Conservation (phyloP, 1,284 basidiomycete genomes). For the Ustilago vetiveriae region DNA sequence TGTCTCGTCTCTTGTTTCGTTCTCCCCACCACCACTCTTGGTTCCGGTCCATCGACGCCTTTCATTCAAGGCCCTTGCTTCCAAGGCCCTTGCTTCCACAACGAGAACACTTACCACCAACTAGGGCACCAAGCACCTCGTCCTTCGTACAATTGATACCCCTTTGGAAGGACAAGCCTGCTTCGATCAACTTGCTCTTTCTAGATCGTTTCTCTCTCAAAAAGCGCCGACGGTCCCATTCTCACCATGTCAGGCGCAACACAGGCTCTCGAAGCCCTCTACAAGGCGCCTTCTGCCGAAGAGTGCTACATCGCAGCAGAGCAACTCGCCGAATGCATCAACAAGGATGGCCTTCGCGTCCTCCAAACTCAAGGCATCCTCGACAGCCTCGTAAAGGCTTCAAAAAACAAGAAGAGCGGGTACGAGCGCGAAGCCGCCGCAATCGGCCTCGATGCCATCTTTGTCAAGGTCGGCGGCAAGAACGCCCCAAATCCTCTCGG, state of each 20-base stretch:
- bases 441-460: slow-evolving; percentile 72
- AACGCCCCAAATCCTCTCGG: slow-evolving; percentile 74
- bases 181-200: not conserved
- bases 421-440: slow-evolving; percentile 92
- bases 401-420: slow-evolving; percentile 84
- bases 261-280: slow-evolving; percentile 48
- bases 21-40: slow-evolving; percentile 33
- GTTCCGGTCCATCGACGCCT: slow-evolving; percentile 8
- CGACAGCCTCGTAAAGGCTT: slow-evolving; percentile 70
- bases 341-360: slow-evolving; percentile 64
- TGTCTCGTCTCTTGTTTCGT: slow-evolving; percentile 1
- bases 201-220: slow-evolving; percentile 1
- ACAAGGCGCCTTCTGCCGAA: slow-evolving; percentile 56
- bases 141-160: slow-evolving; percentile 13
- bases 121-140: not conserved
- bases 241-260: slow-evolving; percentile 32
- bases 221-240: slow-evolving; percentile 5
- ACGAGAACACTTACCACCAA: slow-evolving; percentile 7
- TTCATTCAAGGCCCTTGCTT: slow-evolving; percentile 6
- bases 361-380: slow-evolving; percentile 67
- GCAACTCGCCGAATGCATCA: slow-evolving; percentile 66
- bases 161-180: not conserved
- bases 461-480: slow-evolving; percentile 65
- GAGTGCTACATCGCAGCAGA: slow-evolving; percentile 66
- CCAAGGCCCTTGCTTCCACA: slow-evolving; percentile 5